phyloP scores from a whole-genome alignment of 768 basidiomycete species.

The Thelephora aurantiotincta region DNA sequence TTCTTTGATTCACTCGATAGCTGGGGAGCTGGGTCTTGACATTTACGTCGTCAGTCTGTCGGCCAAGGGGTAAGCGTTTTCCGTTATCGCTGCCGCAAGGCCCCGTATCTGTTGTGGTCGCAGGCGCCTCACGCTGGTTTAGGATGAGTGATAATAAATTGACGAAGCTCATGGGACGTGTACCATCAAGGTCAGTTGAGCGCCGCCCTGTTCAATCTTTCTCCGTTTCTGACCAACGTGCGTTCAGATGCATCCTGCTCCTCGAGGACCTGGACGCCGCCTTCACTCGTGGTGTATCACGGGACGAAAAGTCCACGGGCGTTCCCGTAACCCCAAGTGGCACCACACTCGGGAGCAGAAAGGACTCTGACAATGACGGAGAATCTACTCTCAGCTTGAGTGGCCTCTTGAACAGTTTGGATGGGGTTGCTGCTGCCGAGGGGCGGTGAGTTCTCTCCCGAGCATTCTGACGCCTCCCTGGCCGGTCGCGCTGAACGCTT shows the following conservation, averaged over 20 bases:
- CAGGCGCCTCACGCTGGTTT: background rate
- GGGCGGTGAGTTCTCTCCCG: conserved; percentile 46
- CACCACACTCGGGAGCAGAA: conserved; percentile 14
- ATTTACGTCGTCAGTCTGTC: conserved; percentile 87
- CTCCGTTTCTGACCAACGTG: conserved; percentile 6
- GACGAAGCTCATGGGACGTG: conserved; percentile 77
- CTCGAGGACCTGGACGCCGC: conserved; percentile 91
- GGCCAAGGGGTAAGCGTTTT: conserved; percentile 55
- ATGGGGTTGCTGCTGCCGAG: conserved; percentile 76
- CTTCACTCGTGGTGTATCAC: conserved; percentile 77
- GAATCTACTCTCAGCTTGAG: conserved; percentile 68
- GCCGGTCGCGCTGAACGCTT: conserved; percentile 4
- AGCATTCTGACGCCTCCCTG: conserved; percentile 1
- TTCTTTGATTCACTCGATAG: conserved; percentile 72
- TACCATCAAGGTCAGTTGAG: conserved; percentile 55
- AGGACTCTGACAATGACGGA: conserved; percentile 38
- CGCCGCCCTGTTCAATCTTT: background rate
- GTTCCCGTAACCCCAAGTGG: conserved; percentile 30
- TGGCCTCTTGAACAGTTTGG: conserved; percentile 74
- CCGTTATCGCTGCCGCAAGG: background rate
- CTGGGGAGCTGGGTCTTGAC: conserved; percentile 75
- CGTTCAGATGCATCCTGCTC: conserved; percentile 70
- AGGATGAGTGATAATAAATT: conserved; percentile 89
- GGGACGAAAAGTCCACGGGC: conserved; percentile 70
- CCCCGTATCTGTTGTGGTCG: conserved; percentile 8